Conservation (phyloP, 2,329 filamentous ascomycete species). For the Hypoxylon sp. region DNA sequence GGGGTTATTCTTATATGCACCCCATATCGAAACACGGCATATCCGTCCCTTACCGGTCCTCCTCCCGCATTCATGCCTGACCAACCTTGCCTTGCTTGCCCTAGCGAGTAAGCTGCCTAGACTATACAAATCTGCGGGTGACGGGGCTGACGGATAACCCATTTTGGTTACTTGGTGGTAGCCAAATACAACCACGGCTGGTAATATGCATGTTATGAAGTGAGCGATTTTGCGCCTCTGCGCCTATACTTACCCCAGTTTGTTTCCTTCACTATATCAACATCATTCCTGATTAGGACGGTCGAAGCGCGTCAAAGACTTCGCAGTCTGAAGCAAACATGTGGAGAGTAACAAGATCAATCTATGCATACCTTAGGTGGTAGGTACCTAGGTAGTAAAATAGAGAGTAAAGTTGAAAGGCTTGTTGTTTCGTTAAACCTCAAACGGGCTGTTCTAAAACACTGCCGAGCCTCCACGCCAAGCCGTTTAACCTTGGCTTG, state of each 20-base stretch:
- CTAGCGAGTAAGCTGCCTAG: conserved; percentile 18
- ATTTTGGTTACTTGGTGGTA: neutral
- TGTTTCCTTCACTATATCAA: conserved; percentile 25
- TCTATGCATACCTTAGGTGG: too few relatives aligned
- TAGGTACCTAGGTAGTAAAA: too few relatives aligned
- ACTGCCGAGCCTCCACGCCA: conserved; percentile 20
- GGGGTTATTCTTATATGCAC: conserved; percentile 13
- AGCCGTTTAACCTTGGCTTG: conserved; percentile 14
- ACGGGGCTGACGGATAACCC: conserved; percentile 14
- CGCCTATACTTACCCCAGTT: conserved; percentile 24
- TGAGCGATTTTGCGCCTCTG: conserved; percentile 33
- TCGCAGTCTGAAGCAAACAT: conserved; percentile 8
- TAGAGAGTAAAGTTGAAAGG: neutral
- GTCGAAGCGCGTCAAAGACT: conserved; percentile 29
- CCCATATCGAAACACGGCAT: conserved; percentile 13
- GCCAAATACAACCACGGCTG: neutral
- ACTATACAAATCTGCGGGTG: conserved; percentile 10
- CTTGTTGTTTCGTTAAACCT: conserved; percentile 16
- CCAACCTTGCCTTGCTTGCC: neutral
- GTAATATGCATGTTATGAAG: conserved; percentile 23
- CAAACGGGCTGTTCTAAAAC: conserved; percentile 15
- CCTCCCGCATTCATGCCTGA: conserved; percentile 20
- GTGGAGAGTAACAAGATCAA: neutral
- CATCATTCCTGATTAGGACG: conserved; percentile 21
- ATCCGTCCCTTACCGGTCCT: conserved; percentile 20